Evolutionary conservation across 495 filamentous ascomycete species (phyloP).

Genomic region (Coniosporium apollinis): DNA sequence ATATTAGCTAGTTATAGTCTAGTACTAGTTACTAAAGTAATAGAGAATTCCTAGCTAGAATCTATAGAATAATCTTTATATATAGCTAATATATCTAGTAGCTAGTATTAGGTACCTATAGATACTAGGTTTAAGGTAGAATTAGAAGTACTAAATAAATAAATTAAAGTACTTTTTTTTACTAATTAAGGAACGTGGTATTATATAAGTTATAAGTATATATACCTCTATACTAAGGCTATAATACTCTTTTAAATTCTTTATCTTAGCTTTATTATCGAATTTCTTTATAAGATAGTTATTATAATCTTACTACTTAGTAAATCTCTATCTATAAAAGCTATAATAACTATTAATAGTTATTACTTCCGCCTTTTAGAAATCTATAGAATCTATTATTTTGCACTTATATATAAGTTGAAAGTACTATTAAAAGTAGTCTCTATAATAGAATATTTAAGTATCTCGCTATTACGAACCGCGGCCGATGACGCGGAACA

Average conservation of each 20-base stretch:
- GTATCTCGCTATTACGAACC: constrained; percentile 42
- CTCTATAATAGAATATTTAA: constrained; percentile 68
- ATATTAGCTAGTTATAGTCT: too few species aligned
- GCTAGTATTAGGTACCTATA: too few species aligned
- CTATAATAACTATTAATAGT: constrained; percentile 23
- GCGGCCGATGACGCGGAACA: too few species aligned
- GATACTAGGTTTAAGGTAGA: not conserved
- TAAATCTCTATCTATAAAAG: constrained; percentile 23
- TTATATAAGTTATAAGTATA: constrained; percentile 22
- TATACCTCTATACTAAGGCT: constrained; percentile 22
- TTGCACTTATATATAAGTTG: constrained; percentile 58
- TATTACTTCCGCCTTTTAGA: constrained; percentile 38
- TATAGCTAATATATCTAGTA: not conserved
- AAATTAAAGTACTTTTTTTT: constrained; percentile 17
- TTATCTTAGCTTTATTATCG: constrained; percentile 23
- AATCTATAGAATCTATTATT: constrained; percentile 44
- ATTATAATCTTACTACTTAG: constrained; percentile 20
- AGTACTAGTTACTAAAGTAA: not conserved
- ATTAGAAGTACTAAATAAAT: constrained; percentile 24
- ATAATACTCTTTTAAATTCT: constrained; percentile 25
- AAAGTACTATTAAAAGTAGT: constrained; percentile 68
- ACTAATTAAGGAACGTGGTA: constrained; percentile 27
- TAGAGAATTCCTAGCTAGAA: not conserved
- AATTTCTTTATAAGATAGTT: constrained; percentile 27
- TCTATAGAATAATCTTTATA: not conserved